A percentile compares a stretch with the other conserved stretches of the same genome.
phyloP scores from a whole-genome alignment of 495 filamentous ascomycete species.

The Astrocystis sublimbata region DNA sequence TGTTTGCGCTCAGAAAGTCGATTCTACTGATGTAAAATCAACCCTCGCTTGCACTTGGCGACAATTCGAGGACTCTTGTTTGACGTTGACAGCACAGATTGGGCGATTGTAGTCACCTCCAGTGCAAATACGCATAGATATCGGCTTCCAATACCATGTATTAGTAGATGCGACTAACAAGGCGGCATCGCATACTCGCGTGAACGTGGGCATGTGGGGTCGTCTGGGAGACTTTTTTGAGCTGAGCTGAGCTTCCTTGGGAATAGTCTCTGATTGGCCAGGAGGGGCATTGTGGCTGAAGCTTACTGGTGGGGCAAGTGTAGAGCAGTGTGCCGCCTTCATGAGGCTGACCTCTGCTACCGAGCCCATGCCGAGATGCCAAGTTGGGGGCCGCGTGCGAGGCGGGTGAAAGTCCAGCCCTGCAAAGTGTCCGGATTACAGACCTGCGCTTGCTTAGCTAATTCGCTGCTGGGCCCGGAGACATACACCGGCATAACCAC shows the following conservation, averaged over 20 bases:
- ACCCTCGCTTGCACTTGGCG: no score
- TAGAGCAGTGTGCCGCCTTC: no score
- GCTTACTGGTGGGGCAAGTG: conserved; percentile 17
- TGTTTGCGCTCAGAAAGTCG: no score
- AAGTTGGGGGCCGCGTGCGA: neutral
- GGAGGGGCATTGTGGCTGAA: conserved; percentile 19
- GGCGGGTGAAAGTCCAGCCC: conserved; percentile 1
- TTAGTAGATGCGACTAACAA: no score
- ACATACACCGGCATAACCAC: neutral
- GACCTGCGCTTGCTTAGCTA: neutral
- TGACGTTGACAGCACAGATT: no score
- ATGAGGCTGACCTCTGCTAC: conserved; percentile 8
- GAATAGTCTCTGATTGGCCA: conserved; percentile 20
- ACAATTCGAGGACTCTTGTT: no score
- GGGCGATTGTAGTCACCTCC: no score
- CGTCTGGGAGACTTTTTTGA: conserved; percentile 25
- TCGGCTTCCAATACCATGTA: no score
- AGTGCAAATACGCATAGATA: no score
- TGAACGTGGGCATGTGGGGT: neutral
- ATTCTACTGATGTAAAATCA: no score
- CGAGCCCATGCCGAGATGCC: neutral
- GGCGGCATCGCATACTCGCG: no score
- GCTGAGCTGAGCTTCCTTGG: conserved; percentile 10
- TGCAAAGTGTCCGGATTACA: neutral
- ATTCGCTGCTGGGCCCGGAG: neutral